These are phyloP conservation scores for Botrytis tulipae DNA, from an alignment of 2,329 filamentous ascomycete species.

Conservation along the genomic window DNA sequence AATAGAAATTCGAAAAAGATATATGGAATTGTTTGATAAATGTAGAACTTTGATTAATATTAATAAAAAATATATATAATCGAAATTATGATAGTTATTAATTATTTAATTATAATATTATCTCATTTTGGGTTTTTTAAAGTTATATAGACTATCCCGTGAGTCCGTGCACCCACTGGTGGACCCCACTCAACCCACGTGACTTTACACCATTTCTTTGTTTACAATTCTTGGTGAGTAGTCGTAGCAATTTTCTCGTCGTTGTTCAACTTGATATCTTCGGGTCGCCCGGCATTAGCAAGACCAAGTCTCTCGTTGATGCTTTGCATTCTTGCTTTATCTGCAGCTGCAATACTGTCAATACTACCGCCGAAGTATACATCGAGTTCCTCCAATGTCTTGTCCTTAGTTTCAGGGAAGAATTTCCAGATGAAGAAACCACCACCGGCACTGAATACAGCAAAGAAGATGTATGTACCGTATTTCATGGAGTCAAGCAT, in stretches of 20 bases:
- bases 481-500: slow-evolving; percentile 46
- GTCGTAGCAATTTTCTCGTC: slow-evolving; percentile 13
- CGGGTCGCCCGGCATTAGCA: slow-evolving; percentile 35
- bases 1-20: too few species aligned
- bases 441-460: slow-evolving; percentile 46
- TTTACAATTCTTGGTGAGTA: slow-evolving; percentile 8
- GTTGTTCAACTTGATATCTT: slow-evolving; percentile 23
- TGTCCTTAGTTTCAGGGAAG: slow-evolving; percentile 55
- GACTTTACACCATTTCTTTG: background rate
- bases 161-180: too few species aligned
- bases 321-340: slow-evolving; percentile 35
- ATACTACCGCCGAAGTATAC: slow-evolving; percentile 40
- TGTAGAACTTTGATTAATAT: too few species aligned
- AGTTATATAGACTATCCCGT: too few species aligned
- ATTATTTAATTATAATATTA: too few species aligned
- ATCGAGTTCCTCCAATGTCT: slow-evolving; percentile 53
- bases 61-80: too few species aligned
- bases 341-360: slow-evolving; percentile 39
- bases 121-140: too few species aligned
- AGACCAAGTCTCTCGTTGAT: slow-evolving; percentile 32
- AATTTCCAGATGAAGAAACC: slow-evolving; percentile 50
- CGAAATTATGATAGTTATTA: too few species aligned
- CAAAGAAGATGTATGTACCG: slow-evolving; percentile 58
- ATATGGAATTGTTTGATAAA: too few species aligned
- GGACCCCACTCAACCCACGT: too few species aligned